phyloP scores from a whole-genome alignment of 805 yeast species.

The Isabelozyma gotoi region DNA sequence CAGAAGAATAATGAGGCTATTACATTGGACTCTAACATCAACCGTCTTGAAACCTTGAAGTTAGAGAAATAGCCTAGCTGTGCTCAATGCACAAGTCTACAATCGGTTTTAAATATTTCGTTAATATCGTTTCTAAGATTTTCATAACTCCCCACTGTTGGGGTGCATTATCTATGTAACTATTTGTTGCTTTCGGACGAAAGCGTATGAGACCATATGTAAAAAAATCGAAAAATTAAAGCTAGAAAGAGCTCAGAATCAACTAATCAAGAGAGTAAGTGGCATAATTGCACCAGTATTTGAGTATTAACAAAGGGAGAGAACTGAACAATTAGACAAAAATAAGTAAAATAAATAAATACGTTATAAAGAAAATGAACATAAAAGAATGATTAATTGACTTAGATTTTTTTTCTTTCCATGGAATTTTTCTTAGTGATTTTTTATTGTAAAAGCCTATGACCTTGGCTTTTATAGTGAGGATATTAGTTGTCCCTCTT shows the following conservation, averaged over 20 bases:
- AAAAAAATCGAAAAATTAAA: not conserved
- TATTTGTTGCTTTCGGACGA: too few relatives aligned
- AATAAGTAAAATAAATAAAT: not conserved
- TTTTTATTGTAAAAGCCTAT: not conserved
- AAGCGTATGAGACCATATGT: not conserved
- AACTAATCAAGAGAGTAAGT: not conserved
- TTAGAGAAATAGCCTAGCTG: constrained; percentile 10
- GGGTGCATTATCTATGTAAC: not conserved
- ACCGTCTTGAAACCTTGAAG: constrained; percentile 29
- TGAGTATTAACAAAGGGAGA: too few relatives aligned
- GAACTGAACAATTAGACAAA: not conserved
- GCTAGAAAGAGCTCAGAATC: not conserved
- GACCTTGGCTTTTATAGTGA: not conserved
- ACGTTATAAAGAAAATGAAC: not conserved
- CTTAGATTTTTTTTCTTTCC: not conserved
- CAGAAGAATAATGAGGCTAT: constrained; percentile 15
- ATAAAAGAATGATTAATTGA: not conserved
- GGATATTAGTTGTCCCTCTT: not conserved
- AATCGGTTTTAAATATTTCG: not conserved
- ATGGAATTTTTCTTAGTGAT: not conserved
- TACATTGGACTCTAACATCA: constrained; percentile 31
- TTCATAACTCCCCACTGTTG: not conserved
- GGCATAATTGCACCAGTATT: not conserved
- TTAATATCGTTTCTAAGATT: not conserved
- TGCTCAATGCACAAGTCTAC: too few relatives aligned